These are phyloP conservation scores for Inga laurina DNA, from an alignment of 306 rosid species.

Conservation along the genomic window DNA sequence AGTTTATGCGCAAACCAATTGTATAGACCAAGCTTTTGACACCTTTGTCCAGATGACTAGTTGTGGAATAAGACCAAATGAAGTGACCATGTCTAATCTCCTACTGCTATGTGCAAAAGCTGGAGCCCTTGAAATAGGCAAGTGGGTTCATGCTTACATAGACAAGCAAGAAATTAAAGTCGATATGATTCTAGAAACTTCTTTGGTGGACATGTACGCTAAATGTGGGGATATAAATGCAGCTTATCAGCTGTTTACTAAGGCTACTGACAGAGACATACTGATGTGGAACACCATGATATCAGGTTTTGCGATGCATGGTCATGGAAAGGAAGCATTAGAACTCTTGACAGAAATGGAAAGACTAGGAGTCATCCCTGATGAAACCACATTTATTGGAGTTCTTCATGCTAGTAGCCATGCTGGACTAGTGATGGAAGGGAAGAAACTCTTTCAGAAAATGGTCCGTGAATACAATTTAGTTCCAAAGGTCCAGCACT, in stretches of 20 bases:
- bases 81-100: conserved; percentile 57
- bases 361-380: conserved; percentile 43
- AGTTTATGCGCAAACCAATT: conserved; percentile 47
- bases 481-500: conserved; percentile 63
- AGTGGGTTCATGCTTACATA: conserved; percentile 70
- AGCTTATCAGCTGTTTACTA: conserved; percentile 42
- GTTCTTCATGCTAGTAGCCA: conserved; percentile 72
- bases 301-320: conserved; percentile 69
- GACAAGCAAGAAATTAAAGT: conserved; percentile 43
- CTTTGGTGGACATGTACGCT: conserved; percentile 71
- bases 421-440: conserved; percentile 56
- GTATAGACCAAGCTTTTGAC: conserved; percentile 43
- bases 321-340: conserved; percentile 55
- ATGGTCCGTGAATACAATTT: conserved; percentile 49
- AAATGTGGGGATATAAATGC: conserved; percentile 69
- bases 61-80: conserved; percentile 52
- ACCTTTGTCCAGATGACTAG: conserved; percentile 49
- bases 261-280: conserved; percentile 37
- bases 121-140: conserved; percentile 72
- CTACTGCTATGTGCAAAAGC: conserved; percentile 51
- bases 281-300: conserved; percentile 72
- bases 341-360: conserved; percentile 54
- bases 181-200: conserved; percentile 50
- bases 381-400: conserved; percentile 52
- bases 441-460: conserved; percentile 48